phyloP scores from a whole-genome alignment of 179 eudicot species.

The Pouteria campechiana region DNA sequence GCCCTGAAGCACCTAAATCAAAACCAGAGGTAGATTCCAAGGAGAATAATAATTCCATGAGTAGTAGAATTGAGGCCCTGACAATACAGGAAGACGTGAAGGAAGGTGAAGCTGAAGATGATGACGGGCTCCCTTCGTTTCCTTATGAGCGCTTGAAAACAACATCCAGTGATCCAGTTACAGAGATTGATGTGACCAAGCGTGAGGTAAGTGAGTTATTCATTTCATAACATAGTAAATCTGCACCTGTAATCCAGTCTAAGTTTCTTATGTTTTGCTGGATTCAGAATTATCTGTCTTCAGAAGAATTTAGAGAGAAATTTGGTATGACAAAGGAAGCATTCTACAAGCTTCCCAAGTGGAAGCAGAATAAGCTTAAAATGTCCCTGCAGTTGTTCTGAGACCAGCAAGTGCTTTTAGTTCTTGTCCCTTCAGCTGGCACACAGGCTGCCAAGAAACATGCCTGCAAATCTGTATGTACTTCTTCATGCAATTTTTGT shows the following conservation, averaged over 20 bases:
- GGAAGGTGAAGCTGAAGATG: constrained; percentile 81
- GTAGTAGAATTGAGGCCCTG: constrained; percentile 31
- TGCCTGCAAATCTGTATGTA: too few species aligned
- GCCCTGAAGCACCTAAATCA: constrained; percentile 40
- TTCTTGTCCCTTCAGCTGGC: too few species aligned
- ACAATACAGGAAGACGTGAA: constrained; percentile 68
- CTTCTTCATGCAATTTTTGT: too few species aligned
- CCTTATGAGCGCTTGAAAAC: constrained; percentile 82
- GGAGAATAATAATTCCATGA: constrained; percentile 48
- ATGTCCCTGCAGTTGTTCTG: constrained; percentile 35
- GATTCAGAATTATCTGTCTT: constrained; percentile 43
- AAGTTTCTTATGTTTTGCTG: too few species aligned
- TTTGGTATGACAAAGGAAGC: constrained; percentile 70
- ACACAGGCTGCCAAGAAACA: too few species aligned
- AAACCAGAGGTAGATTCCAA: constrained; percentile 27
- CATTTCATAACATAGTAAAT: neutral
- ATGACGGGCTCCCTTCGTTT: constrained; percentile 60
- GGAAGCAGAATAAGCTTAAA: constrained; percentile 97
- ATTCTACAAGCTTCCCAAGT: constrained; percentile 80
- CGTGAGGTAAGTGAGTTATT: constrained; percentile 56
- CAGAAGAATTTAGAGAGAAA: constrained; percentile 76
- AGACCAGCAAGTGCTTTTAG: too few species aligned
- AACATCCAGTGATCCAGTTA: constrained; percentile 51
- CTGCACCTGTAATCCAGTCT: too few species aligned
- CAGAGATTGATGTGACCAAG: constrained; percentile 82